Evolutionary conservation across 441 rosid genomes (phyloP).

Genomic region (Populus tomentosa): DNA sequence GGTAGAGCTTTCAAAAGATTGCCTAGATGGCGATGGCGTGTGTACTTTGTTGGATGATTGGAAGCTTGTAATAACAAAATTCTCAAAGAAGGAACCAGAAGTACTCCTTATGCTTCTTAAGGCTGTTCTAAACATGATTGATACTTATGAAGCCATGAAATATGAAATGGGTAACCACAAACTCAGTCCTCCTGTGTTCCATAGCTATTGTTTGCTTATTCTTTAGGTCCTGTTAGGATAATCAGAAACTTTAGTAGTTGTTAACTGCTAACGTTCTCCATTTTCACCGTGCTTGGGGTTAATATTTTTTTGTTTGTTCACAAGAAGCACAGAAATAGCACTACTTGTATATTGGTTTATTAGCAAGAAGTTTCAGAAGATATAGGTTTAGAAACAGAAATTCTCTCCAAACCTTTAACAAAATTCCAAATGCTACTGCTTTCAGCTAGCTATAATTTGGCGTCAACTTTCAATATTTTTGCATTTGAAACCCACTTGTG

Average conservation of each 20-base stretch:
- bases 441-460: not conserved
- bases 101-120: conserved; percentile 63
- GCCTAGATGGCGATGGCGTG: conserved; percentile 25
- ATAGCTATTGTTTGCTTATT: not conserved
- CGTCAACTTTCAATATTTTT: not conserved
- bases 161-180: conserved; percentile 44
- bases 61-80: conserved; percentile 53
- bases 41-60: conserved; percentile 46
- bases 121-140: conserved; percentile 57
- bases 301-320: not conserved
- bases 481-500: not conserved
- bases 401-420: not conserved
- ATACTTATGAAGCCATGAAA: conserved; percentile 39
- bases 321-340: not conserved
- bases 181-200: not conserved
- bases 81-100: conserved; percentile 77
- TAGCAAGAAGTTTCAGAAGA: not conserved
- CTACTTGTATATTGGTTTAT: not conserved
- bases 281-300: not conserved
- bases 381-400: not conserved
- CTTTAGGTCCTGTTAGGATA: not conserved
- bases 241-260: not conserved
- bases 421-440: not conserved
- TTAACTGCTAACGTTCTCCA: too few relatives aligned
- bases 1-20: conserved; percentile 33